Base-by-base conservation (phyloP, 2,329 filamentous ascomycete species). In the Metarhizium humberi region DNA sequence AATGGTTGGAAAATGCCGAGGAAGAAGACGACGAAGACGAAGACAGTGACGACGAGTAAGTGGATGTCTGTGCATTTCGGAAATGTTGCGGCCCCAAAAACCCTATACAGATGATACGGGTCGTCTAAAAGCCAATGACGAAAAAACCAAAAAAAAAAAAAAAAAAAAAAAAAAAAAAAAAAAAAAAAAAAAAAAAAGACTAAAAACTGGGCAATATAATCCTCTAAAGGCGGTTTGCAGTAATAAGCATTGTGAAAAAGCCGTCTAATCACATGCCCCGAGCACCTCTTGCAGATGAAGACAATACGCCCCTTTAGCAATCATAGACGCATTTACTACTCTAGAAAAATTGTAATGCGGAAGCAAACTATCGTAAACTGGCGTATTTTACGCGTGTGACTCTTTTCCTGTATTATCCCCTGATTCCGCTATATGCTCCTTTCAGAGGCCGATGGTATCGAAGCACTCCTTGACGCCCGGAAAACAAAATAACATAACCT, bases 1-100 rank as follows among this genome's bases (percentile, higher is more conserved):
- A 95, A 64, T 90, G 92, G 84, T 70, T 92, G 62, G 87, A 87
- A 65, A 86, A 91, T 66, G 88, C 88, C 40, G 84, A 85, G 59
- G 84, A 84, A 58, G 84, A 85, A n/a, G 86, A 87, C 1, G 82
- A 84, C 6, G 82, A 85, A 1, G 81, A 83, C 0, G 72, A 75
- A 1, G 72, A 75, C 6, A 45, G 43, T 18, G 56, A 56, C 20
- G 51, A 57, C 29, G 52, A 57, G 45, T 50, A 25, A 54, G 43
- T 42, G 16, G n/a, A 42, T 4, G 4, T 25, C 25, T 42, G 42
- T 18, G 16, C n/a, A 18, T 0, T 16, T 45, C 18, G 4, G 6
- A 18, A 7, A 11, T 10, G n/a, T 6, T 18, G 18, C 16, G n/a
- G n/a, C 8, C 6, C 16, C 42, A 6, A 40, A 40, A 40, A 40